Conservation (phyloP, 2,329 filamentous ascomycete species). For the Cladosporium sp. region DNA sequence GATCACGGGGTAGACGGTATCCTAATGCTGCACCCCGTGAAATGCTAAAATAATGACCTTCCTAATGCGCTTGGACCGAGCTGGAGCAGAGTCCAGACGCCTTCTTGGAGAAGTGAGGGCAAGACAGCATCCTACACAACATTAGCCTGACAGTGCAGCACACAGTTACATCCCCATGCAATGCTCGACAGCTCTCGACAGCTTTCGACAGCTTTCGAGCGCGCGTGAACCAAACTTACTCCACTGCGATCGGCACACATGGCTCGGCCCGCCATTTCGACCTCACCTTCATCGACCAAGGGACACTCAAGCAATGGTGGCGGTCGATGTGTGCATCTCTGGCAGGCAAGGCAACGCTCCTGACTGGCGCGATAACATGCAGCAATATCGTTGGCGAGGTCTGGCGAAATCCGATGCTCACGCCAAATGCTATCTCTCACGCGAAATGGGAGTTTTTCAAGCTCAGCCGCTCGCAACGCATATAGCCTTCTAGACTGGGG, state of each 20-base stretch:
- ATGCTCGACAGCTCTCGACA: not conserved
- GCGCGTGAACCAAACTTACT: not conserved
- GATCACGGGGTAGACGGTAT: conserved; percentile 5
- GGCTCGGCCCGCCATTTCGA: conserved; percentile 9
- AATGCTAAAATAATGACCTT: not conserved
- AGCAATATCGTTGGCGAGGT: not conserved
- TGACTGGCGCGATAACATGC: conserved; percentile 6
- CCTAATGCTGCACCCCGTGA: not conserved
- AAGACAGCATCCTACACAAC: not conserved
- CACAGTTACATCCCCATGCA: not conserved
- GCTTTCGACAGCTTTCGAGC: no score
- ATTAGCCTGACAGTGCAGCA: not conserved
- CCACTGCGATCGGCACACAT: conserved; percentile 8
- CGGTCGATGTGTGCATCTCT: not conserved
- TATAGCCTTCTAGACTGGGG: conserved; percentile 7
- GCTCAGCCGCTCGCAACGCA: not conserved
- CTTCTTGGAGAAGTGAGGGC: not conserved
- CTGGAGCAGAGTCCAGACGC: not conserved
- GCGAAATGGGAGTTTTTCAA: not conserved
- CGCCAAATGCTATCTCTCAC: not conserved
- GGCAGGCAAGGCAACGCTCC: not conserved
- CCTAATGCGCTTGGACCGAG: conserved; percentile 8
- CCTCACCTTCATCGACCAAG: not conserved
- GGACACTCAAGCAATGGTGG: not conserved
- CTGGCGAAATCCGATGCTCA: not conserved